These are phyloP conservation scores for Colletotrichum zoysiae DNA, from an alignment of 2,329 filamentous ascomycete species.

Conservation along the genomic window DNA sequence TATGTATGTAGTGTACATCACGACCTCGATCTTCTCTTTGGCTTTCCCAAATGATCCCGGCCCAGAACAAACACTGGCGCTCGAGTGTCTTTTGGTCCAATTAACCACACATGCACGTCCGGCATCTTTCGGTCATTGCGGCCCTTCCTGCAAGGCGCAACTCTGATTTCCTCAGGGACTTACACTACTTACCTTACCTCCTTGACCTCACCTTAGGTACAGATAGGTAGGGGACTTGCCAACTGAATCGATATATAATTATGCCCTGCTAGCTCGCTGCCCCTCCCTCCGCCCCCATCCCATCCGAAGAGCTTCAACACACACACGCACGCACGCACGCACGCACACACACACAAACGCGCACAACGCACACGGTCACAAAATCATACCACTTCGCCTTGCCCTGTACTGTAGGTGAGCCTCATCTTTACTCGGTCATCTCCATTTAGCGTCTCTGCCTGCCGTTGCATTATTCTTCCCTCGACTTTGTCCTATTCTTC, in stretches of 20 bases:
- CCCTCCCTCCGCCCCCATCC: not conserved
- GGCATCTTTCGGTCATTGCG: conserved; percentile 7
- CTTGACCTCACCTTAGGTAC: no score
- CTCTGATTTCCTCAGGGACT: conserved; percentile 1
- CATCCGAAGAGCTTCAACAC: conserved; percentile 11
- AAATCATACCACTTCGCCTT: not conserved
- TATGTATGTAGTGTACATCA: not conserved
- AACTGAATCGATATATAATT: conserved; percentile 14
- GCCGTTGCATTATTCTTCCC: not conserved
- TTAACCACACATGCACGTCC: not conserved
- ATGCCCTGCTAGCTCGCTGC: conserved; percentile 29
- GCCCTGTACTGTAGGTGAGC: conserved; percentile 19
- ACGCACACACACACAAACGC: not conserved
- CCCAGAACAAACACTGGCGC: conserved; percentile 4
- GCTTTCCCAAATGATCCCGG: conserved; percentile 4
- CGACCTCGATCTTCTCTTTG: conserved; percentile 19
- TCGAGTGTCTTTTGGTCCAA: not conserved
- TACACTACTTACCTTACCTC: no score
- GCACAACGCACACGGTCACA: not conserved
- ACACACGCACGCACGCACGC: not conserved
- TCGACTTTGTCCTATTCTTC: not conserved
- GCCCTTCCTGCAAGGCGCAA: conserved; percentile 10
- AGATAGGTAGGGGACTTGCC: not conserved
- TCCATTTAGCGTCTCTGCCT: not conserved
- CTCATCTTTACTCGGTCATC: conserved; percentile 18